These are phyloP conservation scores for Stachybotrys elegans DNA, from an alignment of 2,329 filamentous ascomycete genomes.

Conservation along the genomic window DNA sequence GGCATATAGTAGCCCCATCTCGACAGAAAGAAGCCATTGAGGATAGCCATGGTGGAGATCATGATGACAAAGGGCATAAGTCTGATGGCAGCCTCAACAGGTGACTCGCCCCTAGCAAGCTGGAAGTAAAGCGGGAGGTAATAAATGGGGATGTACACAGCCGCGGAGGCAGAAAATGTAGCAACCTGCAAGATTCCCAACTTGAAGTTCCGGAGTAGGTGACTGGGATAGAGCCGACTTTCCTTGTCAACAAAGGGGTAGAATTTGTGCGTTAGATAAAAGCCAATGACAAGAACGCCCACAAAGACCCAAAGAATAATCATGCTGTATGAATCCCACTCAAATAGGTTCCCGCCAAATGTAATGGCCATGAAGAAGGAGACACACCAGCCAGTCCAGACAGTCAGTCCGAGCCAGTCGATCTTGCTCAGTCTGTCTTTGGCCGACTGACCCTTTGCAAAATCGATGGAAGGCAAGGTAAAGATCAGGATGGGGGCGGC, in stretches of 20 bases:
- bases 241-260: slow-evolving; percentile 4
- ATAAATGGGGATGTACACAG: slow-evolving; percentile 28
- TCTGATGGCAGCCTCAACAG: slow-evolving; percentile 28
- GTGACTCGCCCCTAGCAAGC: slow-evolving; percentile 35
- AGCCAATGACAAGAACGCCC: slow-evolving; percentile 33
- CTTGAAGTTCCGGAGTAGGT: slow-evolving; percentile 28
- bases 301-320: slow-evolving; percentile 21
- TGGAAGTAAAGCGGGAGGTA: slow-evolving; percentile 47
- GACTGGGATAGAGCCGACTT: slow-evolving; percentile 32
- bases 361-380: slow-evolving; percentile 38
- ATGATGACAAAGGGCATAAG: slow-evolving; percentile 33
- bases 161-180: slow-evolving; percentile 24
- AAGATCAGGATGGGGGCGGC: slow-evolving; percentile 18
- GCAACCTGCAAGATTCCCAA: slow-evolving; percentile 32
- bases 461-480: slow-evolving; percentile 15
- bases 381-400: slow-evolving; percentile 33
- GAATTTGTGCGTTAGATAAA: slow-evolving; percentile 28
- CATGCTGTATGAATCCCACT: slow-evolving; percentile 37
- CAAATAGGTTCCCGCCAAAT: slow-evolving; percentile 40
- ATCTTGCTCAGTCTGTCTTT: slow-evolving; percentile 25
- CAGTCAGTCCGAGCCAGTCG: slow-evolving; percentile 37
- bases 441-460: slow-evolving; percentile 11
- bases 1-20: slow-evolving; percentile 31
- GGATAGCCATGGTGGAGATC: slow-evolving; percentile 24
- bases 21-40: slow-evolving; percentile 28